Percentiles rank a stretch among this genome's conserved stretches.
phyloP scores from a whole-genome alignment of 2,329 filamentous ascomycete species.

The Paracoccidioides lutzii region DNA sequence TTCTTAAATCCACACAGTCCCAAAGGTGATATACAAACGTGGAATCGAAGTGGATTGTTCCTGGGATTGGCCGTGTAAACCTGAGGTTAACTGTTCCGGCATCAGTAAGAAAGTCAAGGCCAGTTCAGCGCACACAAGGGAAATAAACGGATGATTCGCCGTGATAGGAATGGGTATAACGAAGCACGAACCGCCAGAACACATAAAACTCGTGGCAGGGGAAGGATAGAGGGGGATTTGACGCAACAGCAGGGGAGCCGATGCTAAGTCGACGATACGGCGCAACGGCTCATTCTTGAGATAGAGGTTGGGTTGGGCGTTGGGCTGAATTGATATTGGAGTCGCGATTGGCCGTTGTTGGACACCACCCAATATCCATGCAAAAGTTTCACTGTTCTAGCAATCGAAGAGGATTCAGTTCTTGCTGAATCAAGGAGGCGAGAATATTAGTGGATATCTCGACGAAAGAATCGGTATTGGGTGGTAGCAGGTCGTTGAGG shows the following conservation, averaged over 20 bases:
- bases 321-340: conserved; percentile 1
- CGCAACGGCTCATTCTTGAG: conserved; percentile 12
- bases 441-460: background rate
- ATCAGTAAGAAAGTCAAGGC: background rate
- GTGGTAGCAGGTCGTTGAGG: background rate
- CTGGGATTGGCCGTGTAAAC: conserved; percentile 8
- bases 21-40: conserved; percentile 15
- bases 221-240: conserved; percentile 6
- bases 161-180: background rate
- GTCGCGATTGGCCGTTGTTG: conserved; percentile 4
- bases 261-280: conserved; percentile 8
- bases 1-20: background rate
- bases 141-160: background rate
- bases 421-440: background rate
- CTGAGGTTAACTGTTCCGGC: background rate
- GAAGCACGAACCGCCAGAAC: conserved; percentile 15
- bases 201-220: conserved; percentile 13
- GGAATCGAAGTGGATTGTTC: conserved; percentile 3
- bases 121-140: background rate
- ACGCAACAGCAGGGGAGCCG: conserved; percentile 12
- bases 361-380: conserved; percentile 1
- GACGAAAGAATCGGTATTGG: background rate
- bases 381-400: background rate
- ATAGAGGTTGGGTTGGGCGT: conserved; percentile 2
- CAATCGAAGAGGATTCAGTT: background rate